phyloP scores from a whole-genome alignment of 148 eudicot genomes.

The Chenopodium album region DNA sequence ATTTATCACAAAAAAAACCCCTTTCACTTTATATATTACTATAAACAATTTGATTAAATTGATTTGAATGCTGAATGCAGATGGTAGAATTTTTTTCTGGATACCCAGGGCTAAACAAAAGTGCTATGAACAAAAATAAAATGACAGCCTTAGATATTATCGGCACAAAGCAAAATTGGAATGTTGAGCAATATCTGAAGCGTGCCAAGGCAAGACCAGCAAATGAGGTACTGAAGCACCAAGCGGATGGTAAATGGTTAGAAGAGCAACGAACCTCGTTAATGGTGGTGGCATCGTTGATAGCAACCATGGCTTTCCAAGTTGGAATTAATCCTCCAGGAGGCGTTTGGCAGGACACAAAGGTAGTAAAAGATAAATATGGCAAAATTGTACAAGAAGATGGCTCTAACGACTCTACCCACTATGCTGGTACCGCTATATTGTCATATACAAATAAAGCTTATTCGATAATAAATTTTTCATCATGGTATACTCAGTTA shows the following conservation, averaged over 20 bases:
- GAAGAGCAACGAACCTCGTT: slow-evolving; percentile 20
- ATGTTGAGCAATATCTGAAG: neutral
- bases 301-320: slow-evolving; percentile 42
- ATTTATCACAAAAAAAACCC: too few relatives aligned
- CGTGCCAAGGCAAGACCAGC: slow-evolving; percentile 10
- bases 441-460: too few relatives aligned
- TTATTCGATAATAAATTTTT: too few relatives aligned
- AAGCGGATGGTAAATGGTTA: slow-evolving; percentile 1
- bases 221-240: neutral
- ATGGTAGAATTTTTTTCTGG: neutral
- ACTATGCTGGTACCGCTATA: too few relatives aligned
- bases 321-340: slow-evolving; percentile 39
- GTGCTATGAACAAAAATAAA: slow-evolving; percentile 20
- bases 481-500: neutral
- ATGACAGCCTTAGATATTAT: slow-evolving; percentile 28
- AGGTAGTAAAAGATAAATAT: neutral
- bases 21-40: too few relatives aligned
- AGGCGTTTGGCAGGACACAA: slow-evolving; percentile 30
- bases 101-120: neutral
- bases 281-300: slow-evolving; percentile 38
- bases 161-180: too few relatives aligned
- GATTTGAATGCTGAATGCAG: neutral
- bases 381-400: too few relatives aligned
- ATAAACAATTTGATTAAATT: too few relatives aligned
- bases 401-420: too few relatives aligned